Conservation (phyloP, 306 rosid genomes). For the Prunus davidiana region DNA sequence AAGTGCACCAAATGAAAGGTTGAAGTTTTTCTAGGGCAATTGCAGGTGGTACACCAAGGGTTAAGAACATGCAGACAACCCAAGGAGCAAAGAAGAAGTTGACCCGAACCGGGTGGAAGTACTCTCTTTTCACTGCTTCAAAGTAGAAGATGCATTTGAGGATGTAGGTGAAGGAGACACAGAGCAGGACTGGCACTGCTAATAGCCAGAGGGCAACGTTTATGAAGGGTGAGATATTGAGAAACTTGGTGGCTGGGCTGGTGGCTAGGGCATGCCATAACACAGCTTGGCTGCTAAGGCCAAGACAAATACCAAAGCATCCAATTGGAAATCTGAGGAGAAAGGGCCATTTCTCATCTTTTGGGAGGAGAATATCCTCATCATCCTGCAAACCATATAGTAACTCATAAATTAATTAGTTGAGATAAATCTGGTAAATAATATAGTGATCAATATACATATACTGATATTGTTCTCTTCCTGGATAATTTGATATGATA, state of each 20-base stretch:
- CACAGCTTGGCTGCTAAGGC: slow-evolving; percentile 81
- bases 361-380: slow-evolving; percentile 87
- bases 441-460: no score
- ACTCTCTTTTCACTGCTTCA: slow-evolving; percentile 84
- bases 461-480: no score
- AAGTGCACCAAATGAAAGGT: slow-evolving; percentile 66
- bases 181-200: slow-evolving; percentile 38
- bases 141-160: slow-evolving; percentile 83
- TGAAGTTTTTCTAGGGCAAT: slow-evolving; percentile 43
- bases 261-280: slow-evolving; percentile 76
- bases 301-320: slow-evolving; percentile 82
- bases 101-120: slow-evolving; percentile 70
- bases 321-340: slow-evolving; percentile 83
- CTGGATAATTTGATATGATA: no score
- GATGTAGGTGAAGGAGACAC: slow-evolving; percentile 53
- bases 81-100: slow-evolving; percentile 93
- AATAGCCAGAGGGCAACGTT: slow-evolving; percentile 62
- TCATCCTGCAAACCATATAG: slow-evolving; percentile 40
- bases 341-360: slow-evolving; percentile 83
- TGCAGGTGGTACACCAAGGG: slow-evolving; percentile 49
- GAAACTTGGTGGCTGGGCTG: slow-evolving; percentile 69
- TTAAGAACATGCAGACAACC: slow-evolving; percentile 84
- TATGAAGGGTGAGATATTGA: slow-evolving; percentile 49
- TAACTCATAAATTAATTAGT: neutral
- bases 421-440: no score